Evolutionary conservation across 2,329 filamentous ascomycete species (phyloP).

Genomic region (Alternaria incomplexa): DNA sequence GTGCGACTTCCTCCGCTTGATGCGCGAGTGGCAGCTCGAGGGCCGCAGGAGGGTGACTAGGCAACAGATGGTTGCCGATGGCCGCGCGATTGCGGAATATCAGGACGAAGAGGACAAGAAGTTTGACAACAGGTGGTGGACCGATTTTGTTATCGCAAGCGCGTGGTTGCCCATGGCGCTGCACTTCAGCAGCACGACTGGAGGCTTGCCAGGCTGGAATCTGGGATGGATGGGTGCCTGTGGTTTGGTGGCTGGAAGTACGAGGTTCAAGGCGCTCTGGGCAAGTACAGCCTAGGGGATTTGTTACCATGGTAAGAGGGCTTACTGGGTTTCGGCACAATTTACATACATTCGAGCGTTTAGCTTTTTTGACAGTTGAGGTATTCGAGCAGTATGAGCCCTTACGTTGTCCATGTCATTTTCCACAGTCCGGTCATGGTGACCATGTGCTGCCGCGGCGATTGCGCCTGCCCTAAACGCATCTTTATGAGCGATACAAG

Average conservation of each 20-base stretch:
- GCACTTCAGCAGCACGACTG: constrained; percentile 48
- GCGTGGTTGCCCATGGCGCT: constrained; percentile 54
- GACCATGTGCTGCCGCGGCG: not conserved
- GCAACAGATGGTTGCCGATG: constrained; percentile 36
- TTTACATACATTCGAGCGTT: constrained; percentile 9
- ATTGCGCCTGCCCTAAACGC: not conserved
- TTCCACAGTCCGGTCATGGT: not conserved
- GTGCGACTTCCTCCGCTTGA: constrained; percentile 53
- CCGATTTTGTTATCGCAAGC: constrained; percentile 50
- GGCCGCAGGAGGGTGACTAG: constrained; percentile 38
- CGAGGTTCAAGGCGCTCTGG: constrained; percentile 37
- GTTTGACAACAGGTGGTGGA: constrained; percentile 51
- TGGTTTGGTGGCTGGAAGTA: constrained; percentile 50
- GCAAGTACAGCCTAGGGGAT: constrained; percentile 20
- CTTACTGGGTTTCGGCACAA: not conserved
- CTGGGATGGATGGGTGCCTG: constrained; percentile 52
- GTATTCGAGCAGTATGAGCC: not conserved
- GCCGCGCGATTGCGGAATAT: constrained; percentile 35
- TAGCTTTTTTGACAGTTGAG: not conserved
- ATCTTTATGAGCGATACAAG: not conserved
- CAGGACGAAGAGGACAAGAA: constrained; percentile 48
- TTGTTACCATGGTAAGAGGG: not conserved
- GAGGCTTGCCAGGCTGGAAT: constrained; percentile 53
- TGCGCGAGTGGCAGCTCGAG: constrained; percentile 52
- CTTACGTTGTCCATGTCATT: not conserved